phyloP scores from a whole-genome alignment of 768 basidiomycete genomes.

The Tylopilus cervinicoccineus region DNA sequence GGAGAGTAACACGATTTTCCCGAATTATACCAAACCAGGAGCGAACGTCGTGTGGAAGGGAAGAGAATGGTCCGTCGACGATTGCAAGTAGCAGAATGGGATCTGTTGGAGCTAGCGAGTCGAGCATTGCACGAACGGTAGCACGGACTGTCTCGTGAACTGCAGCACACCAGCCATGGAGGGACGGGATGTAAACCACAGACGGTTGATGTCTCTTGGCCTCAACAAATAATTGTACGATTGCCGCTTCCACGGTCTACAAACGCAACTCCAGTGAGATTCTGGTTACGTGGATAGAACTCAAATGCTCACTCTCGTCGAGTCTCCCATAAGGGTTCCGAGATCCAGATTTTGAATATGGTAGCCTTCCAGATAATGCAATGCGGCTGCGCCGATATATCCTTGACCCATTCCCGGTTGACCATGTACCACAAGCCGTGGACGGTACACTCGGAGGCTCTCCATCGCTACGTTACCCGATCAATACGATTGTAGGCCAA shows the following conservation, averaged over 20 bases:
- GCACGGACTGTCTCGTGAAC: constrained; percentile 81
- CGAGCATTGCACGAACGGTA: constrained; percentile 87
- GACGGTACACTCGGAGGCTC: constrained; percentile 84
- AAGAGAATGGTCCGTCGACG: constrained; percentile 69
- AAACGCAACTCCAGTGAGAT: constrained; percentile 1
- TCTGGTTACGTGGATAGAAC: not conserved
- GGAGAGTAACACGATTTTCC: constrained; percentile 70
- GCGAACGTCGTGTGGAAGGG: constrained; percentile 77
- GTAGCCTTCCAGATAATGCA: constrained; percentile 95
- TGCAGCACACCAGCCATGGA: constrained; percentile 80
- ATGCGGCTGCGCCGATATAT: constrained; percentile 83
- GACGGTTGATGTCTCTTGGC: constrained; percentile 97
- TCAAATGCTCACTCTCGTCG: constrained; percentile 64
- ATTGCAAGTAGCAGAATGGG: constrained; percentile 91
- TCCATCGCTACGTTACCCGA: constrained; percentile 67
- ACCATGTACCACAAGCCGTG: constrained; percentile 82
- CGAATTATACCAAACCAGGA: constrained; percentile 84
- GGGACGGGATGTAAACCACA: constrained; percentile 90
- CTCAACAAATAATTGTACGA: constrained; percentile 94
- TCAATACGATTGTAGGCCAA: not conserved
- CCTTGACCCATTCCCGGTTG: constrained; percentile 84
- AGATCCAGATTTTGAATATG: constrained; percentile 93
- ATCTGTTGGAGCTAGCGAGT: constrained; percentile 86
- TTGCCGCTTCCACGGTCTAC: constrained; percentile 88
- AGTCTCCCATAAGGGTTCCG: constrained; percentile 83